phyloP scores from a whole-genome alignment of 768 basidiomycete genomes.

The Mrakia blollopis region DNA sequence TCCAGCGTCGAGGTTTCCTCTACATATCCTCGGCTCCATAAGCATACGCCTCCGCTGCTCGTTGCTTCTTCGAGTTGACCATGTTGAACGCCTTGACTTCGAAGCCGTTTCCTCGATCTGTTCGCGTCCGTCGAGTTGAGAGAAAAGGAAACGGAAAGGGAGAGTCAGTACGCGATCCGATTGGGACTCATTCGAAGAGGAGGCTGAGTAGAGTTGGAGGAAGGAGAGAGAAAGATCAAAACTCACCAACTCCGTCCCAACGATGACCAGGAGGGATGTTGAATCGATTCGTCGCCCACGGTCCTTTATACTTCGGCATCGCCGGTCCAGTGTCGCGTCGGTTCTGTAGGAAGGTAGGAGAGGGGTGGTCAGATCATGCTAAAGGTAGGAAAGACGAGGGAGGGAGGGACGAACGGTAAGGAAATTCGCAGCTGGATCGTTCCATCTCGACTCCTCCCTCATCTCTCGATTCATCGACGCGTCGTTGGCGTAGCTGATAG shows the following conservation, averaged over 20 bases:
- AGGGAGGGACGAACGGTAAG: constrained; percentile 59
- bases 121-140: background rate
- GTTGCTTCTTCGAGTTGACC: constrained; percentile 67
- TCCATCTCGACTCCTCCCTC: constrained; percentile 79
- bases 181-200: too few species aligned
- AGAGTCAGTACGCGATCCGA: background rate
- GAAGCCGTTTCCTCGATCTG: constrained; percentile 88
- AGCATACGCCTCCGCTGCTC: constrained; percentile 64
- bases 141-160: constrained; percentile 5
- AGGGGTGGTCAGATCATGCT: background rate
- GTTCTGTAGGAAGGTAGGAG: constrained; percentile 39
- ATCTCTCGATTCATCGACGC: constrained; percentile 75
- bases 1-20: too few species aligned
- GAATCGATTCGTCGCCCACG: constrained; percentile 90
- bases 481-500: constrained; percentile 64
- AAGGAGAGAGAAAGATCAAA: background rate
- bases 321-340: constrained; percentile 62
- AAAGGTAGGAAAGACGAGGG: background rate
- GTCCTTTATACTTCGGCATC: constrained; percentile 77
- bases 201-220: background rate
- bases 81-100: constrained; percentile 88
- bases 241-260: constrained; percentile 94
- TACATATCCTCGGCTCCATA: constrained; percentile 95
- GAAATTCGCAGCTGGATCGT: constrained; percentile 96
- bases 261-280: constrained; percentile 90